Evolutionary conservation across 2,329 filamentous ascomycete genomes (phyloP).

Genomic region (Xylariaceae sp.): DNA sequence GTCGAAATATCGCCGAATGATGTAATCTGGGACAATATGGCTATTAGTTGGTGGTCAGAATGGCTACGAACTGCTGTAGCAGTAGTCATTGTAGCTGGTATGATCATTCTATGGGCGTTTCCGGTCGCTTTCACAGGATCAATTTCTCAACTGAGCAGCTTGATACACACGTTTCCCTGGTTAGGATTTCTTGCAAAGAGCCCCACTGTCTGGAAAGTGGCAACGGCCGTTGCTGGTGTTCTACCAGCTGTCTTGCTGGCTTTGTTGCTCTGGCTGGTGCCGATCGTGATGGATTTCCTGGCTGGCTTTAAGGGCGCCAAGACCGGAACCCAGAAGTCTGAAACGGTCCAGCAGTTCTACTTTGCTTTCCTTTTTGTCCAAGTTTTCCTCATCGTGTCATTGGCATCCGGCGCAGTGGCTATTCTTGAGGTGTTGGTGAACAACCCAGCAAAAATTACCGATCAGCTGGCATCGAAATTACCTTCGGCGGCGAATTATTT

Average conservation of each 20-base stretch:
- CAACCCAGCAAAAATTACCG: conserved; percentile 63
- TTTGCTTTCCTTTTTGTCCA: conserved; percentile 94
- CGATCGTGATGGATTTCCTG: conserved; percentile 70
- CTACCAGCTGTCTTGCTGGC: conserved; percentile 74
- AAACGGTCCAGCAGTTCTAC: conserved; percentile 88
- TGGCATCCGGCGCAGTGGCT: conserved; percentile 66
- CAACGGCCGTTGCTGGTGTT: conserved; percentile 72
- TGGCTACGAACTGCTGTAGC: conserved; percentile 70
- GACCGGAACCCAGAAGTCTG: conserved; percentile 71
- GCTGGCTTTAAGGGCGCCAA: conserved; percentile 73
- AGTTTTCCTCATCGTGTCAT: conserved; percentile 86
- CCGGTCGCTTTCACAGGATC: conserved; percentile 85
- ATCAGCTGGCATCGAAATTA: conserved; percentile 70
- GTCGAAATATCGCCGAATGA: conserved; percentile 94
- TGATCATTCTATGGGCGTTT: conserved; percentile 86
- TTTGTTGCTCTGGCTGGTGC: conserved; percentile 74
- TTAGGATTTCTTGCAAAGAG: conserved; percentile 64
- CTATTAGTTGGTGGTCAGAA: conserved; percentile 87
- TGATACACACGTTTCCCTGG: conserved; percentile 65
- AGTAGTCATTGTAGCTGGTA: conserved; percentile 60
- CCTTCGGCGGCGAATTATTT: conserved; percentile 93
- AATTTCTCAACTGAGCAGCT: conserved; percentile 68
- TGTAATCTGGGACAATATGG: conserved; percentile 97
- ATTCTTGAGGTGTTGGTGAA: conserved; percentile 54
- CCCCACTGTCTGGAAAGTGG: conserved; percentile 55